Conservation (phyloP, 257 asterid species). For the Nicotiana otophora region DNA sequence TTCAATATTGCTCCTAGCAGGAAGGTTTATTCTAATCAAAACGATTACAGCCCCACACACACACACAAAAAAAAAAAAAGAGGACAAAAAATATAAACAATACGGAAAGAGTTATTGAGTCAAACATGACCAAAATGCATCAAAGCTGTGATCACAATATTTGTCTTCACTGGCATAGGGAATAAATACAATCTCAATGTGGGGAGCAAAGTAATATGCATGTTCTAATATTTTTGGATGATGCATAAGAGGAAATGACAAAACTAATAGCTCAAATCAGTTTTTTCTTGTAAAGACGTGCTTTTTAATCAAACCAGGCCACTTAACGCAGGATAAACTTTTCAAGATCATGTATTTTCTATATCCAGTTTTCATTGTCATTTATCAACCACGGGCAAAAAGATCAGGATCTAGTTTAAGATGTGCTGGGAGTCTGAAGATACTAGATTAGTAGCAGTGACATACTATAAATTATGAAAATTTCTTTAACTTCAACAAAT, state of each 20-base stretch:
- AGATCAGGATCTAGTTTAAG: not conserved
- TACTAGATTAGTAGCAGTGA: not conserved
- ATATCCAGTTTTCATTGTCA: not conserved
- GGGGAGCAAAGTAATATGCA: not conserved
- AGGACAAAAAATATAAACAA: slow-evolving; percentile 8
- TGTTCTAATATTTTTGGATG: not conserved
- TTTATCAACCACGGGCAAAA: slow-evolving; percentile 1
- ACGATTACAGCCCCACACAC: not conserved
- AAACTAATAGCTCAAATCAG: not conserved
- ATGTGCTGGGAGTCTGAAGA: not conserved
- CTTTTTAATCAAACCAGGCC: not conserved
- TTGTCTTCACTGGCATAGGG: too few relatives aligned
- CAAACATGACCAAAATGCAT: slow-evolving; percentile 3
- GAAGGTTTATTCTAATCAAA: not conserved
- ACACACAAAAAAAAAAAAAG: not conserved
- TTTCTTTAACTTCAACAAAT: not conserved
- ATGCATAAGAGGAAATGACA: slow-evolving; percentile 1
- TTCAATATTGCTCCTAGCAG: not conserved
- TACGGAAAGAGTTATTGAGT: not conserved
- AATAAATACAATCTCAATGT: too few relatives aligned
- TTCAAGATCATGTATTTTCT: not conserved
- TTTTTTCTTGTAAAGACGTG: not conserved
- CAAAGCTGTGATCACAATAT: too few relatives aligned
- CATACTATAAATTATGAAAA: too few relatives aligned
- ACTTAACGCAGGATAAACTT: not conserved